These are phyloP conservation scores for Leptomonas pyrrhocoris DNA, from an alignment of 208 protist genomes.

Conservation along the genomic window DNA sequence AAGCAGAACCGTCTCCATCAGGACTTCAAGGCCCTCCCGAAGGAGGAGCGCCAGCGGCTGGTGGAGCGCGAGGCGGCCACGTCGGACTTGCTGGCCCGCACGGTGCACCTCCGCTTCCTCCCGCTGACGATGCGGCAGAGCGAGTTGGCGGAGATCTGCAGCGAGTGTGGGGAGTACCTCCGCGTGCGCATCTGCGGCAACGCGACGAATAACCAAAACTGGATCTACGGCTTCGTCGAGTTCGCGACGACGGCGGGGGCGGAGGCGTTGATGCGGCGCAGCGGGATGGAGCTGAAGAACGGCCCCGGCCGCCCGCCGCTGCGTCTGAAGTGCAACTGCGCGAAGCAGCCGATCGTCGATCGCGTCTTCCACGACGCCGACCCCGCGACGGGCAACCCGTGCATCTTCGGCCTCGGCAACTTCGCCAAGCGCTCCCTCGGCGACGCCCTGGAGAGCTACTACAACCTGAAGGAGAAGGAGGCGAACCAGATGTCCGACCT, in stretches of 20 bases:
- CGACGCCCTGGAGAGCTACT: constrained; percentile 74
- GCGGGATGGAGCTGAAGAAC: constrained; percentile 62
- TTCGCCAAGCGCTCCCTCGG: constrained; percentile 64
- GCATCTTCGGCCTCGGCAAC: constrained; percentile 68
- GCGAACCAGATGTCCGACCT: constrained; percentile 26
- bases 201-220: constrained; percentile 48
- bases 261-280: constrained; percentile 48
- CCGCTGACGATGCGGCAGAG: constrained; percentile 62
- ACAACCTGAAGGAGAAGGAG: constrained; percentile 73
- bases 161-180: constrained; percentile 61
- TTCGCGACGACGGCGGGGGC: constrained; percentile 50
- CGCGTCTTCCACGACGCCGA: constrained; percentile 77
- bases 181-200: constrained; percentile 77
- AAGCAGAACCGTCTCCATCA: constrained; percentile 48
- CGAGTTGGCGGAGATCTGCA: constrained; percentile 62
- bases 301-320: constrained; percentile 48
- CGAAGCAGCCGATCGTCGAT: constrained; percentile 73
- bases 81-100: constrained; percentile 62
- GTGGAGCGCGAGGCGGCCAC: constrained; percentile 48
- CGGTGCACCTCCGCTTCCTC: constrained; percentile 72
- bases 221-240: constrained; percentile 81
- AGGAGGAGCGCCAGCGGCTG: constrained; percentile 52
- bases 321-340: constrained; percentile 61
- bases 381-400: constrained; percentile 35
- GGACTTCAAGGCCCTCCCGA: constrained; percentile 73